A percentile compares a stretch with the other conserved stretches of the same genome.
Evolutionary conservation across 2,329 filamentous ascomycete species (phyloP).

Genomic region (Botrytis tulipae): DNA sequence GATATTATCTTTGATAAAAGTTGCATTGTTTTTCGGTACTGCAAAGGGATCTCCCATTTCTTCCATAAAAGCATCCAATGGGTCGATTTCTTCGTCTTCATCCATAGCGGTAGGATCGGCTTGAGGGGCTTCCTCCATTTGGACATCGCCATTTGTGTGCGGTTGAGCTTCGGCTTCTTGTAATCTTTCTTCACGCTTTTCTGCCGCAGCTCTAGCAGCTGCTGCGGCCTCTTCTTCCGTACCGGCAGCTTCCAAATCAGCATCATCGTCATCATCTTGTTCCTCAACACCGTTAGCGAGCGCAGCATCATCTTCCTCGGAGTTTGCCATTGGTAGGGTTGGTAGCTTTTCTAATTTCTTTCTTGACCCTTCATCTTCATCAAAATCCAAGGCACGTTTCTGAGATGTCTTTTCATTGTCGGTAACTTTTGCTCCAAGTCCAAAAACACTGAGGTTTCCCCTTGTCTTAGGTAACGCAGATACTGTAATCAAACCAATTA

Average conservation of each 20-base stretch:
- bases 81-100: constrained; percentile 74
- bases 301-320: constrained; percentile 53
- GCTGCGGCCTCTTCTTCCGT: constrained; percentile 87
- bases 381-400: constrained; percentile 78
- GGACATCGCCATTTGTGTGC: constrained; percentile 40
- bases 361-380: constrained; percentile 81
- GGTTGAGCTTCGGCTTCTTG: constrained; percentile 45
- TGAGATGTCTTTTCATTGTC: constrained; percentile 65
- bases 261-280: constrained; percentile 57
- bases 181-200: constrained; percentile 71
- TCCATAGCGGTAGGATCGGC: constrained; percentile 44
- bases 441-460: constrained; percentile 79
- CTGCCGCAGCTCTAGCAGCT: constrained; percentile 79
- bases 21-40: constrained; percentile 40
- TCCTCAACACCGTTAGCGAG: constrained; percentile 59
- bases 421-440: constrained; percentile 66
- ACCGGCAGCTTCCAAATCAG: constrained; percentile 71
- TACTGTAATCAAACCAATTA: constrained; percentile 29
- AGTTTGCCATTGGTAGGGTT: constrained; percentile 65
- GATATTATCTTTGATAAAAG: constrained; percentile 35
- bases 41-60: constrained; percentile 52
- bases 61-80: constrained; percentile 95
- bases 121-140: constrained; percentile 39
- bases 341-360: constrained; percentile 91
- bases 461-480: constrained; percentile 64